These are phyloP conservation scores for Elaeis oleifera DNA, from an alignment of 202 grass and related monocot species.

Conservation along the genomic window DNA sequence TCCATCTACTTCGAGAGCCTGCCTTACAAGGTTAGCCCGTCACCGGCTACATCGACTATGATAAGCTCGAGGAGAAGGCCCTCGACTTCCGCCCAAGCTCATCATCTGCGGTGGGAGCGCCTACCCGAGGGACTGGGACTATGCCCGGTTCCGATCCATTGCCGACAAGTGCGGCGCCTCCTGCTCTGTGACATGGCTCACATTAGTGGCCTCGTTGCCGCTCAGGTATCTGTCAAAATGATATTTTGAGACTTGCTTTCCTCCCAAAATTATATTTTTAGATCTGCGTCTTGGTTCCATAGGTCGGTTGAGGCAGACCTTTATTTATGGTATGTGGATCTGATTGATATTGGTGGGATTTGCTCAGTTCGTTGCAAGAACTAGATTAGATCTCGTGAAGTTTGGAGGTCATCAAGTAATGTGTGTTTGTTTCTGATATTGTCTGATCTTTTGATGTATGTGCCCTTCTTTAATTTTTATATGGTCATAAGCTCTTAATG, in stretches of 20 bases:
- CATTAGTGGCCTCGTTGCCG: constrained; percentile 88
- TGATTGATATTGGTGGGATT: no score
- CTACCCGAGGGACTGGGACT: constrained; percentile 98
- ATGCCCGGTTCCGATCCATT: constrained; percentile 67
- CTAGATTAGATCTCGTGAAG: no score
- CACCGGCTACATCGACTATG: constrained; percentile 86
- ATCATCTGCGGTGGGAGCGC: constrained; percentile 96
- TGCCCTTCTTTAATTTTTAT: no score
- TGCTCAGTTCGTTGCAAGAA: no score
- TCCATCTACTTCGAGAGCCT: constrained; percentile 99
- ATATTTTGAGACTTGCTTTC: not conserved
- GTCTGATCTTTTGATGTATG: no score
- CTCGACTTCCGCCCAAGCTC: constrained; percentile 94
- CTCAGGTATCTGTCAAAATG: constrained; percentile 44
- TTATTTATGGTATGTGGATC: no score
- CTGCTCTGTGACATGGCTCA: constrained; percentile 99
- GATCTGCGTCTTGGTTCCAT: constrained; percentile 2
- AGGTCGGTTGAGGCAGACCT: no score
- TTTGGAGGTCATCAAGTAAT: no score
- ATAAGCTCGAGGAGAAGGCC: constrained; percentile 98
- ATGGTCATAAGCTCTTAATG: no score
- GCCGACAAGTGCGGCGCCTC: constrained; percentile 93
- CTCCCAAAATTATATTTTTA: not conserved
- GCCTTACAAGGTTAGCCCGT: constrained; percentile 81
- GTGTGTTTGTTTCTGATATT: no score